phyloP scores from a whole-genome alignment of 176 grass and related monocot species.

The Aegilops longissima region DNA sequence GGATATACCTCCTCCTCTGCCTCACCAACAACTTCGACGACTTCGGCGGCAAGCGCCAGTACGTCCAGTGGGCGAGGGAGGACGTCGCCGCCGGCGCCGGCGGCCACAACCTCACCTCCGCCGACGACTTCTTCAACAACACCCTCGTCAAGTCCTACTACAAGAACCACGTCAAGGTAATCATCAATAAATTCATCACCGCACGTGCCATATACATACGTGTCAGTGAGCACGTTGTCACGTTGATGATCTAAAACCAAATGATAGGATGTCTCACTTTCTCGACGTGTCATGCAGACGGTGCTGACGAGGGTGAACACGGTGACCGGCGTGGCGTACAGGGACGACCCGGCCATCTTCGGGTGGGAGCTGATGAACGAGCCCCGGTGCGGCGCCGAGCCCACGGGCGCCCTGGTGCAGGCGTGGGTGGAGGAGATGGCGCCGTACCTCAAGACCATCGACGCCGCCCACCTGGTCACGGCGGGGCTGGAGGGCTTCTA shows the following conservation, averaged over 20 bases:
- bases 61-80: constrained; percentile 65
- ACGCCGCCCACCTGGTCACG: constrained; percentile 62
- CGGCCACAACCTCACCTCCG: constrained; percentile 25
- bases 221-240: neutral
- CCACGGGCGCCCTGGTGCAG: constrained; percentile 56
- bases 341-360: constrained; percentile 75
- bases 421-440: constrained; percentile 91
- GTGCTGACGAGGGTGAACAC: constrained; percentile 72
- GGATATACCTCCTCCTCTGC: constrained; percentile 65
- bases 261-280: neutral
- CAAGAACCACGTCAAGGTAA: constrained; percentile 70
- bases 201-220: neutral
- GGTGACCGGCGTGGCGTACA: constrained; percentile 60
- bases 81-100: constrained; percentile 5
- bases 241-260: neutral
- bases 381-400: constrained; percentile 56
- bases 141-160: constrained; percentile 66
- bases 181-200: neutral
- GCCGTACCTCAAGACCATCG: constrained; percentile 56
- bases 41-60: constrained; percentile 73
- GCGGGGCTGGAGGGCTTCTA: constrained; percentile 87
- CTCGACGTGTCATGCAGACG: constrained; percentile 24
- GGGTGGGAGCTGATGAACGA: constrained; percentile 97
- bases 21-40: constrained; percentile 77
- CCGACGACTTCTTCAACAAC: constrained; percentile 75